phyloP scores from a whole-genome alignment of 2,329 filamentous ascomycete genomes.

The Fusarium oxysporum region DNA sequence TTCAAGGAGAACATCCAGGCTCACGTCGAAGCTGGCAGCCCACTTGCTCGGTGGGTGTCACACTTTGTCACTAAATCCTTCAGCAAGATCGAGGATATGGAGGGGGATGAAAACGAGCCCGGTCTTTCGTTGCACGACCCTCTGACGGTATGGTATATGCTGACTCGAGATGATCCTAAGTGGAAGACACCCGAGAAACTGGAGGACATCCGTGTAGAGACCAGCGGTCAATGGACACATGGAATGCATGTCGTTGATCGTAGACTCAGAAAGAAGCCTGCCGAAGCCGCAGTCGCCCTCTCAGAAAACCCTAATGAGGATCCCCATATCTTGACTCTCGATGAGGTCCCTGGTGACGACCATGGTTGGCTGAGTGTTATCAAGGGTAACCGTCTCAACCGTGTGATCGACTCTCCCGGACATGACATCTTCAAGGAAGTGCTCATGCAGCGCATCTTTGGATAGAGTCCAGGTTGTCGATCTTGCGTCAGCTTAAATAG shows the following conservation, averaged over 20 bases:
- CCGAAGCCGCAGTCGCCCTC: conserved; percentile 54
- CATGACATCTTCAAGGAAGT: conserved; percentile 73
- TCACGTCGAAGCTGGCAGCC: conserved; percentile 71
- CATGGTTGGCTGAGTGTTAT: conserved; percentile 78
- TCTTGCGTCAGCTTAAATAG: conserved; percentile 31
- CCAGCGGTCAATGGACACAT: conserved; percentile 91
- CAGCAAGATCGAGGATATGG: conserved; percentile 72
- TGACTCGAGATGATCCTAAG: conserved; percentile 68
- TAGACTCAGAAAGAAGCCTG: conserved; percentile 68
- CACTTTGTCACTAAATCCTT: conserved; percentile 80
- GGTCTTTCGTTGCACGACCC: conserved; percentile 81
- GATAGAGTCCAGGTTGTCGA: conserved; percentile 28
- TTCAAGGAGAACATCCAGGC: conserved; percentile 68
- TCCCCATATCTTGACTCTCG: conserved; percentile 53
- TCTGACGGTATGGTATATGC: conserved; percentile 81
- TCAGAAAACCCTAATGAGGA: conserved; percentile 56
- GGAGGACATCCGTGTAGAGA: conserved; percentile 92
- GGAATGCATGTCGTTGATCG: conserved; percentile 91
- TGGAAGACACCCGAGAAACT: conserved; percentile 69
- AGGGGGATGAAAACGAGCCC: conserved; percentile 67
- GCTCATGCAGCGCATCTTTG: conserved; percentile 75
- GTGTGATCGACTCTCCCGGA: conserved; percentile 78
- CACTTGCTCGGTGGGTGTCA: conserved; percentile 78
- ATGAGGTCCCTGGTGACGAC: conserved; percentile 75
- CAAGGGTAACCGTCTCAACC: conserved; percentile 83